Evolutionary conservation across 2,329 filamentous ascomycete species (phyloP).

Genomic region (Fusarium sp.): DNA sequence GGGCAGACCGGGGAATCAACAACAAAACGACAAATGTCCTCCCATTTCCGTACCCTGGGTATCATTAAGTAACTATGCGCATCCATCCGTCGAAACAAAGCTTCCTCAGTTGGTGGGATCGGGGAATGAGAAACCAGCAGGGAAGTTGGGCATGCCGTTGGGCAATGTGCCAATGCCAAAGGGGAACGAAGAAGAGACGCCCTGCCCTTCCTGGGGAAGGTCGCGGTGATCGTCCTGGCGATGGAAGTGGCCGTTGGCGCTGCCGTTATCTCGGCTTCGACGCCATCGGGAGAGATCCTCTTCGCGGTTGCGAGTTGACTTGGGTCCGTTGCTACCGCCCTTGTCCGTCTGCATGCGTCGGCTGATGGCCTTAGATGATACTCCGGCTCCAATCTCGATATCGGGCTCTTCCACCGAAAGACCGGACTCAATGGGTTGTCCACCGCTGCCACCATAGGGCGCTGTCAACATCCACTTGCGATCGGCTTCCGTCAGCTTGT

Average conservation of each 20-base stretch:
- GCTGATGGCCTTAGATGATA: conserved; percentile 90
- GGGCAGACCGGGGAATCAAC: conserved; percentile 28
- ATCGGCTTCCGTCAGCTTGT: conserved; percentile 93
- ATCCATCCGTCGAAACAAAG: conserved; percentile 14
- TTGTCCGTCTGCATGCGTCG: conserved; percentile 77
- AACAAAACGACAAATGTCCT: conserved; percentile 33
- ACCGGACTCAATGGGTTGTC: conserved; percentile 80
- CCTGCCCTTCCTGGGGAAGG: conserved; percentile 43
- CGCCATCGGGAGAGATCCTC: conserved; percentile 53
- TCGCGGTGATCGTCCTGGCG: conserved; percentile 42
- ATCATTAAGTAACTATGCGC: conserved; percentile 35
- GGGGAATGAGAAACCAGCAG: conserved; percentile 56
- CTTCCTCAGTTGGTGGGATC: conserved; percentile 48
- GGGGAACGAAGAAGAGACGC: conserved; percentile 50
- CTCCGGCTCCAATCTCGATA: conserved; percentile 97
- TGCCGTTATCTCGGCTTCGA: conserved; percentile 50
- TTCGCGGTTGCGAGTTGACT: conserved; percentile 66
- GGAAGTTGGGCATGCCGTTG: conserved; percentile 60
- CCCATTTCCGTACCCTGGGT: conserved; percentile 34
- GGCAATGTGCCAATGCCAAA: conserved; percentile 57
- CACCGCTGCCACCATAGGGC: conserved; percentile 92
- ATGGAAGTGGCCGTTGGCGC: conserved; percentile 37
- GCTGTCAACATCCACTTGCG: conserved; percentile 97
- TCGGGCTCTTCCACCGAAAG: conserved; percentile 97
- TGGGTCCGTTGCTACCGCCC: conserved; percentile 73